These are phyloP conservation scores for Rhododendron vialii DNA, from an alignment of 148 eudicot genomes.

Conservation along the genomic window DNA sequence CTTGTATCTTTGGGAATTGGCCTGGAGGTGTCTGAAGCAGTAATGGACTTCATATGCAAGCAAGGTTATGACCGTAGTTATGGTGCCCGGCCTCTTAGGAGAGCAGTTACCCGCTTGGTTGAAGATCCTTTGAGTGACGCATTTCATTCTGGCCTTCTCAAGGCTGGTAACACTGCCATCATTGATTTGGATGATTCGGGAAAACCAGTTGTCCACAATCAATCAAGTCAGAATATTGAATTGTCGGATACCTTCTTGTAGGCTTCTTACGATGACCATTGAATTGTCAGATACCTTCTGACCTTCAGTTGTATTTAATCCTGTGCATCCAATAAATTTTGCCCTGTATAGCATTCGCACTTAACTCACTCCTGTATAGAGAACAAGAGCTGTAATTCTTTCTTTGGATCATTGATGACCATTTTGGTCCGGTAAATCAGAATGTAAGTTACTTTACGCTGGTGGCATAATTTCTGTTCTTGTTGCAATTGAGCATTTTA, in stretches of 20 bases:
- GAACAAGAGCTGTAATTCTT: neutral
- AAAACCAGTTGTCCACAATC: constrained; percentile 37
- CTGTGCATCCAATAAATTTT: constrained; percentile 4
- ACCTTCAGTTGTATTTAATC: neutral
- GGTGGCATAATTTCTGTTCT: neutral
- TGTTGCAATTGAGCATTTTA: neutral
- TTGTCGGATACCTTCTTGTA: constrained; percentile 30
- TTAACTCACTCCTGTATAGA: constrained; percentile 13
- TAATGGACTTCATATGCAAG: constrained; percentile 37
- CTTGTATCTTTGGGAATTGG: constrained; percentile 34
- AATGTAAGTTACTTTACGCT: neutral
- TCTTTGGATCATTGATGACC: constrained; percentile 4
- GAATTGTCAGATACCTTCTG: constrained; percentile 30
- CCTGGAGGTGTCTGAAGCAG: constrained; percentile 42
- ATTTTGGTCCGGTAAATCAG: neutral
- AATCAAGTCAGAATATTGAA: constrained; percentile 24
- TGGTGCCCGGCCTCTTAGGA: constrained; percentile 54
- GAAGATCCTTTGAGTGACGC: constrained; percentile 54
- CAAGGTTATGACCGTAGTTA: constrained; percentile 54
- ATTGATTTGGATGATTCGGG: constrained; percentile 46
- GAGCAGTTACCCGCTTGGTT: constrained; percentile 44
- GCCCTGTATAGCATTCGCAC: neutral
- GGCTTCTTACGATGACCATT: neutral
- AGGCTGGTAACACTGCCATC: constrained; percentile 42
- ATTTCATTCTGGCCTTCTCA: constrained; percentile 36